Evolutionary conservation across 306 rosid genomes (phyloP), one percentile per base, ranked within the genome.

Genomic region (Prosopis cineraria): DNA sequence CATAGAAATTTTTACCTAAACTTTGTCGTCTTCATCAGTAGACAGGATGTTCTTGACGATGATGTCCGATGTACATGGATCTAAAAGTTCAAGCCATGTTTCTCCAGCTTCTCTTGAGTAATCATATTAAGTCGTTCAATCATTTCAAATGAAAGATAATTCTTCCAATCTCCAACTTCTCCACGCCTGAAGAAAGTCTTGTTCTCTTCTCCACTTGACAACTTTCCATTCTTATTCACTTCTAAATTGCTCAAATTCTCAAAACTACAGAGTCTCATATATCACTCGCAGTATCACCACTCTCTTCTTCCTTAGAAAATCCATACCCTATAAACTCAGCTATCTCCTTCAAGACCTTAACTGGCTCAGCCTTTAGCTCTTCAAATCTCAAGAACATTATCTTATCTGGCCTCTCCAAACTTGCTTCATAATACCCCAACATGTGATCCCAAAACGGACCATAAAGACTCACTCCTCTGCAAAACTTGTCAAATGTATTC

Each of bases 211-310:
- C 86, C 89, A 10, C 73, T 5, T 0, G 29, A 2, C 25, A 82
- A 13, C 39, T 67, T 81, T 4, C 82, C 90, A 2, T 4, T 87
- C 65, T 76, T 87, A 44, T 87, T 84, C 65, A 84, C 86, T 71
- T 79, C 79, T 78, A 87, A 47, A 53, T 68, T 72, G 39, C 80
- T 82, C 40, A 85, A 36, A 56, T 43, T 79, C 5, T 85, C 86
- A 45, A 87, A 84, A 39, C 83, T 81, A 70, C 88, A 87, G 47
- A 84, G 3, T 36, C 31, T 58, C 41, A 76, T 25, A 87, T 65
- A 24, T 79, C 70, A 67, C 60, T 68, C 9, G 70, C 68, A 44
- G 53, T 37, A 10, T 80, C 50, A 81, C 76, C 24, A 79, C 79
- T 19, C 40, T 62, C 79, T 73, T 80, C 83, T 16, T 64, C 83